Percentiles rank a stretch among this genome's conserved stretches.
Conservation (phyloP, 768 basidiomycete genomes). For the Kwoniella sp. region DNA sequence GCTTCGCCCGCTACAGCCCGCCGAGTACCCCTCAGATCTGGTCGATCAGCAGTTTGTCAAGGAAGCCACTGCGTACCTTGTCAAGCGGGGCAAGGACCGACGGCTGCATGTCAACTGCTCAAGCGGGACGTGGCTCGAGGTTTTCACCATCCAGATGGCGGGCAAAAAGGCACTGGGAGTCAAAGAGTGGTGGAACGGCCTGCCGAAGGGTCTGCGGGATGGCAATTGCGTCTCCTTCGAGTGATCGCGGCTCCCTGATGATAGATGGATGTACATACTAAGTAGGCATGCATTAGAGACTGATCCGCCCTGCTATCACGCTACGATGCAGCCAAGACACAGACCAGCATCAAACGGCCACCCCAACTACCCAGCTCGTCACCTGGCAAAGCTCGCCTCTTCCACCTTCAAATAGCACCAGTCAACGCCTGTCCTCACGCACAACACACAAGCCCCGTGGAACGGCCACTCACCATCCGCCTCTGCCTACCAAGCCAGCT, state of each 20-base stretch:
- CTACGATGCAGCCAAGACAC: no score
- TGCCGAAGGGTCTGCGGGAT: conserved; percentile 35
- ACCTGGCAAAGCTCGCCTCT: no score
- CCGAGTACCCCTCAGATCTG: neutral
- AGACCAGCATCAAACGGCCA: no score
- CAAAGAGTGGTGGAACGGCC: conserved; percentile 76
- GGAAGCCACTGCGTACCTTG: conserved; percentile 8
- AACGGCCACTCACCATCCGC: conserved; percentile 54
- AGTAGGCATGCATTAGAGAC: no score
- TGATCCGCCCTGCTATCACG: no score
- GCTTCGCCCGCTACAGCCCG: neutral
- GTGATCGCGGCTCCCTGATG: no score
- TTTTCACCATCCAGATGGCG: conserved; percentile 62
- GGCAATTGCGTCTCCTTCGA: no score
- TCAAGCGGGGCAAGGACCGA: conserved; percentile 9
- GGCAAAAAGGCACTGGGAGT: conserved; percentile 58
- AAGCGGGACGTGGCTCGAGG: conserved; percentile 54
- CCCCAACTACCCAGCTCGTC: no score
- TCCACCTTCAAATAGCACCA: no score
- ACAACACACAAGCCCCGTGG: no score
- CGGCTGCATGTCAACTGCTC: conserved; percentile 60
- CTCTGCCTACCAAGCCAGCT: conserved; percentile 72
- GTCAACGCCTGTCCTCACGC: no score
- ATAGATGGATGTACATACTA: no score
- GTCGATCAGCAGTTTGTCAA: neutral